Evolutionary conservation across 345 rosid species (phyloP).

Genomic region (Eucalyptus sp.): DNA sequence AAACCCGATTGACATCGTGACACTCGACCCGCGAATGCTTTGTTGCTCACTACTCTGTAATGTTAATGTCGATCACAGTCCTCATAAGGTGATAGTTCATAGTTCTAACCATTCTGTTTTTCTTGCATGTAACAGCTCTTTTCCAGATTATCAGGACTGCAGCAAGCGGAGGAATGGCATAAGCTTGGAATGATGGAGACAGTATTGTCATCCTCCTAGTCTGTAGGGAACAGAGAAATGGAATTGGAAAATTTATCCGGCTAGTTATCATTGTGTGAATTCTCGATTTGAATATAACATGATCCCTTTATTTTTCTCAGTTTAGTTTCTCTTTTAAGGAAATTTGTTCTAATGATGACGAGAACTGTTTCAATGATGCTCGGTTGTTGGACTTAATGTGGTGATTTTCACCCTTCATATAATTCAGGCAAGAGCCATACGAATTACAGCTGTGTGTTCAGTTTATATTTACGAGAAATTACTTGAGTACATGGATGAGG

Average conservation of each 20-base stretch:
- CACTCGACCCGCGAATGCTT: neutral
- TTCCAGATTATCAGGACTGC: constrained; percentile 96
- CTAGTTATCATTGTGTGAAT: neutral
- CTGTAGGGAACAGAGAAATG: neutral
- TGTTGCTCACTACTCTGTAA: neutral
- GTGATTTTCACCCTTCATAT: neutral
- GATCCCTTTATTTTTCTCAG: neutral
- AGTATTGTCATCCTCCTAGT: neutral
- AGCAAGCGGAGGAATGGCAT: constrained; percentile 58
- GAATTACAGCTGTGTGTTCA: neutral
- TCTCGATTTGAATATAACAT: neutral
- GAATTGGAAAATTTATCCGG: neutral
- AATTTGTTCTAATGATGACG: neutral
- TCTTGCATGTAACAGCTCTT: constrained; percentile 48
- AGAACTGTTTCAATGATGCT: neutral
- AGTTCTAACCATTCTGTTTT: neutral
- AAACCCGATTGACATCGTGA: neutral
- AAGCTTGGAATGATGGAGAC: constrained; percentile 2
- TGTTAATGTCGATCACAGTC: neutral
- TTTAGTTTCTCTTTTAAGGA: neutral
- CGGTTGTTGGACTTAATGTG: neutral
- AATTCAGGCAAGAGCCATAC: neutral
- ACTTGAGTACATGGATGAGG: neutral
- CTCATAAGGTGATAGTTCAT: neutral
- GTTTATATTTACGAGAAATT: neutral